These are phyloP conservation scores for Globisporangium paddicum DNA, from an alignment of 352 stramenopile species.

Conservation along the genomic window DNA sequence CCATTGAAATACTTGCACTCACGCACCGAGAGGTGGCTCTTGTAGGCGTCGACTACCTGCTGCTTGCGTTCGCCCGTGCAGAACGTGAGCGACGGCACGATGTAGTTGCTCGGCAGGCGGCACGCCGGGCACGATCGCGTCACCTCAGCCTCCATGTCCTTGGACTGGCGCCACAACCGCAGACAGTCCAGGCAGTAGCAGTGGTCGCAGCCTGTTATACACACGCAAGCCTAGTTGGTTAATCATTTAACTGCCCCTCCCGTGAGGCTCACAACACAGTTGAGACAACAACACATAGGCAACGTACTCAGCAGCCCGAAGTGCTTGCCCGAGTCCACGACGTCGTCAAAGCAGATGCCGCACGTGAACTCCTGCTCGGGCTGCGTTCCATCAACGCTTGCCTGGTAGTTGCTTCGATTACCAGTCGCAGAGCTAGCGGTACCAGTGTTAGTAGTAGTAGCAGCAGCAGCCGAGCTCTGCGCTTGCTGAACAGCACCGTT, in stretches of 20 bases:
- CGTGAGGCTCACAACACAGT: too few species aligned
- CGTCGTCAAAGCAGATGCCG: constrained; percentile 82
- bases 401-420: constrained; percentile 8
- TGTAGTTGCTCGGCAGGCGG: constrained; percentile 63
- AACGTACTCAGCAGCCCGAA: constrained; percentile 73
- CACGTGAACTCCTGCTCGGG: constrained; percentile 53
- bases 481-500: not conserved
- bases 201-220: constrained; percentile 64
- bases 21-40: constrained; percentile 62
- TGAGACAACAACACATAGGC: not conserved
- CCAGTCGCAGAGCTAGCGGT: not conserved
- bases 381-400: constrained; percentile 6
- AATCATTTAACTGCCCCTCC: not conserved
- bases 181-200: constrained; percentile 79
- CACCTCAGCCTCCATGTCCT: constrained; percentile 68
- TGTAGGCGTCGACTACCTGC: constrained; percentile 61
- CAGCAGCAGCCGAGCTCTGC: not conserved
- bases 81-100: constrained; percentile 77
- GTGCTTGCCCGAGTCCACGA: constrained; percentile 69
- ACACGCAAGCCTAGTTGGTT: too few species aligned
- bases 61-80: constrained; percentile 56
- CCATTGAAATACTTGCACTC: constrained; percentile 84
- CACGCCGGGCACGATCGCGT: constrained; percentile 65
- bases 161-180: constrained; percentile 63
- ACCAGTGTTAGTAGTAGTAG: not conserved